Evolutionary conservation across 768 basidiomycete genomes (phyloP).

Genomic region (Chalciporus chontae): DNA sequence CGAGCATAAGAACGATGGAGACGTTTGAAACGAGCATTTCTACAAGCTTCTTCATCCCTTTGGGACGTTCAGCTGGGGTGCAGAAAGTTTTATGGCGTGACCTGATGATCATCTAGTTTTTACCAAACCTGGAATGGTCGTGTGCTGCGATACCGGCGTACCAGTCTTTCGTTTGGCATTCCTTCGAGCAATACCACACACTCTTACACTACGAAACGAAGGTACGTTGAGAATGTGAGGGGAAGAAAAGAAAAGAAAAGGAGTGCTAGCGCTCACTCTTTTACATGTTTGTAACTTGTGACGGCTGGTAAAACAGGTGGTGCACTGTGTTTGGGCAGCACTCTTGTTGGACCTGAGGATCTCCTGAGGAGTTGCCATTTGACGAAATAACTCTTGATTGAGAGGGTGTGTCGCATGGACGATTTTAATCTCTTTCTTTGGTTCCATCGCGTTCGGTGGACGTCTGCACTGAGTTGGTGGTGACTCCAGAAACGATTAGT

Average conservation of each 20-base stretch:
- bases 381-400: slow-evolving; percentile 2
- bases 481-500: too few relatives aligned
- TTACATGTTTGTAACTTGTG: slow-evolving; percentile 11
- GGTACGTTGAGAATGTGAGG: background rate
- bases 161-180: slow-evolving; percentile 20
- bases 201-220: slow-evolving; percentile 14
- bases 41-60: slow-evolving; percentile 12
- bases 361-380: slow-evolving; percentile 5
- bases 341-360: slow-evolving; percentile 9
- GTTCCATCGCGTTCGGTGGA: background rate
- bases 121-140: too few relatives aligned
- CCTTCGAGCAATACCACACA: slow-evolving; percentile 21
- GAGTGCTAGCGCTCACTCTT: background rate
- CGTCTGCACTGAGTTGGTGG: too few relatives aligned
- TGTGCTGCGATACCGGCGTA: background rate
- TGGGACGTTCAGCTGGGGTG: slow-evolving; percentile 11
- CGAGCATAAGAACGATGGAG: slow-evolving; percentile 3
- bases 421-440: slow-evolving; percentile 2
- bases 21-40: slow-evolving; percentile 8
- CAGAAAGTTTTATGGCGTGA: slow-evolving; percentile 12
- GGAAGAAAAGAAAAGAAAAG: too few relatives aligned
- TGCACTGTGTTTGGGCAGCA: slow-evolving; percentile 7
- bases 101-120: background rate
- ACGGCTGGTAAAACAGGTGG: slow-evolving; percentile 9
- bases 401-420: slow-evolving; percentile 13